Evolutionary conservation across 2,329 filamentous ascomycete species (phyloP).

Genomic region (Cladosporium sp.): DNA sequence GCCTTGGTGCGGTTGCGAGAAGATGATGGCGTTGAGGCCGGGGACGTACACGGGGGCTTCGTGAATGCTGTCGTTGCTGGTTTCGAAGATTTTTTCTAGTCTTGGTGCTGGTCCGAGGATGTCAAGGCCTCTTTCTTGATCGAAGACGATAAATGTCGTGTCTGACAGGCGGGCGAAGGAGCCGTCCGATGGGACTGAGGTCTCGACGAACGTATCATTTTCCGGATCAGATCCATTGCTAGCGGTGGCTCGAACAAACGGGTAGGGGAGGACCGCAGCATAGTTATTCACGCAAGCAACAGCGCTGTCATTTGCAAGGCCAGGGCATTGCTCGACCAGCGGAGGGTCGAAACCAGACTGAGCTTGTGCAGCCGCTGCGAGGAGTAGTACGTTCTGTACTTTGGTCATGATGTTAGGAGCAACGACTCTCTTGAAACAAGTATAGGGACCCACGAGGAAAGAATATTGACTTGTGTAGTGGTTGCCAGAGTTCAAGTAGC

Average conservation of each 20-base stretch:
- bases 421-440: no score
- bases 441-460: no score
- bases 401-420: background rate
- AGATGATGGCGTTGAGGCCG: conserved; percentile 37
- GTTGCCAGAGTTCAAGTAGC: no score
- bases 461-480: no score
- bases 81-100: conserved; percentile 29
- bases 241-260: conserved; percentile 14
- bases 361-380: conserved; percentile 3
- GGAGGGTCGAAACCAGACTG: conserved; percentile 12
- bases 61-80: conserved; percentile 29
- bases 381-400: background rate
- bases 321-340: conserved; percentile 15
- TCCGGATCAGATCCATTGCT: conserved; percentile 13
- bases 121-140: conserved; percentile 29
- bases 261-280: conserved; percentile 18
- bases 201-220: conserved; percentile 20
- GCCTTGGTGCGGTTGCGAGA: conserved; percentile 35
- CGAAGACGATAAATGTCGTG: conserved; percentile 33
- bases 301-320: conserved; percentile 11
- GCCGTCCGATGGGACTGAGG: conserved; percentile 26
- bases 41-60: conserved; percentile 43
- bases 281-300: conserved; percentile 20
- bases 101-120: conserved; percentile 32
- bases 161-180: conserved; percentile 26